phyloP scores from a whole-genome alignment of 2,329 filamentous ascomycete species.

The Arthrobotrys iridis region DNA sequence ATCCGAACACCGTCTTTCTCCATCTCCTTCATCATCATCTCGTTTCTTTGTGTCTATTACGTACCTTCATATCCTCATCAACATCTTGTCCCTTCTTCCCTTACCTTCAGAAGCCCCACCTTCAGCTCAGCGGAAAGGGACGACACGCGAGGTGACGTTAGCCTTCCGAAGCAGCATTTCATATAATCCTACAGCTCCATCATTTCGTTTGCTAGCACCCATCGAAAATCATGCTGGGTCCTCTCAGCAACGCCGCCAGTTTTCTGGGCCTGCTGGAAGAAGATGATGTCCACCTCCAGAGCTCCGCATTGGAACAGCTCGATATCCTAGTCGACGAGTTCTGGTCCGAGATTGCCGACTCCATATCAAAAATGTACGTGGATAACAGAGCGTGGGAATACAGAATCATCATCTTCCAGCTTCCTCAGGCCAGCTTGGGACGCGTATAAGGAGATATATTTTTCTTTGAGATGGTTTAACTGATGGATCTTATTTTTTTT shows the following conservation, averaged over 20 bases:
- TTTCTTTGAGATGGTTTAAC: conserved; percentile 21
- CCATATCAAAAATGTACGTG: conserved; percentile 89
- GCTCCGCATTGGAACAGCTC: conserved; percentile 92
- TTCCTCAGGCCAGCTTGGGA: conserved; percentile 17
- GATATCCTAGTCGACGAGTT: conserved; percentile 97
- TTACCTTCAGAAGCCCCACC: conserved; percentile 41
- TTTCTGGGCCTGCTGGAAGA: conserved; percentile 95
- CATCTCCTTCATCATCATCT: conserved; percentile 38
- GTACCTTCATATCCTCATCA: neutral
- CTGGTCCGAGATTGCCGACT: conserved; percentile 95
- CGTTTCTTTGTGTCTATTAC: conserved; percentile 8
- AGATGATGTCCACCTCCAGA: conserved; percentile 90
- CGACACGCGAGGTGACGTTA: conserved; percentile 51
- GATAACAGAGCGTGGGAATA: conserved; percentile 7
- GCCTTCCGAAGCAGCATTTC: conserved; percentile 1
- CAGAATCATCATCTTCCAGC: neutral
- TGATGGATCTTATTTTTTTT: conserved; percentile 14
- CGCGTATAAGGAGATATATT: conserved; percentile 42
- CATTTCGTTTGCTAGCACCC: conserved; percentile 7
- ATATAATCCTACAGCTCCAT: conserved; percentile 6
- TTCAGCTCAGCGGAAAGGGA: conserved; percentile 27
- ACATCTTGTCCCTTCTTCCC: conserved; percentile 10
- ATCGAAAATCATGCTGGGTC: conserved; percentile 76
- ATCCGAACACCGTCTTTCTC: conserved; percentile 19
- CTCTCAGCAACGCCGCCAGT: conserved; percentile 84